Conservation (phyloP, 306 rosid species). For the Dalbergia cochinchinensis region DNA sequence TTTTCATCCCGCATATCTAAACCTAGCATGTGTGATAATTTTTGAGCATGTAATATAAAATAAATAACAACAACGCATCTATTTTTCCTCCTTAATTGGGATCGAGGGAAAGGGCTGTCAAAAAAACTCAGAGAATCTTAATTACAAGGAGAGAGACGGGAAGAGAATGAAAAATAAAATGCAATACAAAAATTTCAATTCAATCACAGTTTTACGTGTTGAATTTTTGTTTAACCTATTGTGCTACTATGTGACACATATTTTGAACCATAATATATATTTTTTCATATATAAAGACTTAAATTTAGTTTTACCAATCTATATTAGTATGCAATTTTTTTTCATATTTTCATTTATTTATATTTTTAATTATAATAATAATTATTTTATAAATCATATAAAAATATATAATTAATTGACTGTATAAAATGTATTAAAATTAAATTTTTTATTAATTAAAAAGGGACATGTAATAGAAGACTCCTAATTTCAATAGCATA, state of each 20-base stretch:
- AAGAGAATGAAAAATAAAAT: not conserved
- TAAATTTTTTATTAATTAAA: no score
- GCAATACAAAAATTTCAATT: not conserved
- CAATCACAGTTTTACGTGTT: not conserved
- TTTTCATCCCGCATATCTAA: conserved; percentile 4
- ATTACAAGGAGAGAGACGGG: not conserved
- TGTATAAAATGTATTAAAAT: no score
- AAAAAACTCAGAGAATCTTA: not conserved
- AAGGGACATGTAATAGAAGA: not conserved
- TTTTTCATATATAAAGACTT: no score
- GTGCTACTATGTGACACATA: not conserved
- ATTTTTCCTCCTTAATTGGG: not conserved
- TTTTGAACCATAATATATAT: not conserved
- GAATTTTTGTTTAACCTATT: no score
- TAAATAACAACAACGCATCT: not conserved
- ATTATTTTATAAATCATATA: no score
- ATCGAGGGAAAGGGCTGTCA: not conserved
- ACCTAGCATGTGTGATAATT: not conserved
- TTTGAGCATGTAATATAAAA: not conserved
- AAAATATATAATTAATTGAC: no score
- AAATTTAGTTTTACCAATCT: no score
- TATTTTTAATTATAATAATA: no score
- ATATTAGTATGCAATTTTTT: no score
- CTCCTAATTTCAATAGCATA: not conserved
- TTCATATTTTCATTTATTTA: no score